Evolutionary conservation across 345 rosid species (phyloP).

Genomic region (Eucalyptus grandis): DNA sequence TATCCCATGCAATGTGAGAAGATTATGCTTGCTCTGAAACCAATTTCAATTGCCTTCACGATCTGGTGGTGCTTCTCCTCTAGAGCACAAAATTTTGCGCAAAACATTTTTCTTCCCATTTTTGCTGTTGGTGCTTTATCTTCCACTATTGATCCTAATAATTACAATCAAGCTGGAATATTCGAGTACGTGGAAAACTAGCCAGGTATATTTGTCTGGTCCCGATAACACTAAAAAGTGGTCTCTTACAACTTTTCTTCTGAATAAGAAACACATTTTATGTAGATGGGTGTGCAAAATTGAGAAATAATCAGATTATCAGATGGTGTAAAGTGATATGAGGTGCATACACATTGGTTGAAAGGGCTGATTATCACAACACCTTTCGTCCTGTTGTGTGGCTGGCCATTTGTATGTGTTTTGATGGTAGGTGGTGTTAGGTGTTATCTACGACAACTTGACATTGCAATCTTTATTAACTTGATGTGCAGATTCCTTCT

Average conservation of each 20-base stretch:
- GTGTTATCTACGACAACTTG: background rate
- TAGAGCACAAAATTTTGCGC: background rate
- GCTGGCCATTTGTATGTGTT: background rate
- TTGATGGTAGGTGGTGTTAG: background rate
- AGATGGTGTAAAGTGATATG: background rate
- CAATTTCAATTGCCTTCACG: background rate
- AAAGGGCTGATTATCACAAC: background rate
- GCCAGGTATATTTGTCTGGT: background rate
- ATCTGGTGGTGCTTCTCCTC: background rate
- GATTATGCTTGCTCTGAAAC: background rate
- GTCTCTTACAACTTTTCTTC: background rate
- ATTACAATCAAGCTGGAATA: background rate
- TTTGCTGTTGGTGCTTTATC: background rate
- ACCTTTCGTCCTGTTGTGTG: background rate
- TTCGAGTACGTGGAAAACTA: background rate
- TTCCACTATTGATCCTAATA: background rate
- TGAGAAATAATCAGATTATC: background rate
- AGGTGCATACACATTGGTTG: background rate
- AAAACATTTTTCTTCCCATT: background rate
- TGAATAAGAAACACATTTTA: background rate
- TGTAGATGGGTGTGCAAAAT: background rate
- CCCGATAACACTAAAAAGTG: background rate
- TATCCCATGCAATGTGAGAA: background rate
- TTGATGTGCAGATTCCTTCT: background rate
- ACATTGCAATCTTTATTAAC: background rate